Base-by-base conservation (phyloP, 2,329 filamentous ascomycete genomes). In the Aureobasidium sp. region DNA sequence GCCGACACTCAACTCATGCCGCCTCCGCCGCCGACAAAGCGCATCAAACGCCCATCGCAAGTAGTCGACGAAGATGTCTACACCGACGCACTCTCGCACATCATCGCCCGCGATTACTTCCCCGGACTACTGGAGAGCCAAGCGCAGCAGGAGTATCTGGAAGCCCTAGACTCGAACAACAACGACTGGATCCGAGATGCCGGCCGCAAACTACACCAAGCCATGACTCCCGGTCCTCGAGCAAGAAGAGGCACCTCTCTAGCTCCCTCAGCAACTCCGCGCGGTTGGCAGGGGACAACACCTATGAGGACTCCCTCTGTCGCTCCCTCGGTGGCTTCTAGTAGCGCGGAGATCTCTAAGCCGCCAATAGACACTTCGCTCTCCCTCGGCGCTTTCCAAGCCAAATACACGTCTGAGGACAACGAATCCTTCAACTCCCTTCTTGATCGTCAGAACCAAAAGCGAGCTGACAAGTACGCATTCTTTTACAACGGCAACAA, bases 91-190 rank as follows among this genome's bases (percentile, higher is more conserved):
- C 85, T 99, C 33, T 97, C 95, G 0, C 91, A 96, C 71, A 98
- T 99, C 75, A 97, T 99, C 69, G 93, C 94, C 13, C 90, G 96
- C 70, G 96, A 99, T 83, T 99, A 97, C 83, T 99, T 98, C 74
- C 96, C 96, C 0, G 96, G 95, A 0, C 85, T 99, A 0, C 82
- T 95, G 6, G 94, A 98, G 77, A 91, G 90, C 18, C 90, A 97
- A 72, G 91, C 91, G 0, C 94, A 98, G 77, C 91, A 94, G 76
- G 96, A 99, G 73, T 98, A 98, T 72, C 84, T 99, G 36, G 91
- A 97, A 73, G 96, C 96, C 0, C 81, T 98, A 11, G 94, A 97
- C 11, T 97, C 95, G 20, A 91, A 91, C 66, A 91, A 99, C 78
- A 82, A 87, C 59, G 87, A 88, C 71, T 98, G 96, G 95, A 98